phyloP scores from a whole-genome alignment of 176 grass and related monocot genomes.

The Cenchrus americanus region DNA sequence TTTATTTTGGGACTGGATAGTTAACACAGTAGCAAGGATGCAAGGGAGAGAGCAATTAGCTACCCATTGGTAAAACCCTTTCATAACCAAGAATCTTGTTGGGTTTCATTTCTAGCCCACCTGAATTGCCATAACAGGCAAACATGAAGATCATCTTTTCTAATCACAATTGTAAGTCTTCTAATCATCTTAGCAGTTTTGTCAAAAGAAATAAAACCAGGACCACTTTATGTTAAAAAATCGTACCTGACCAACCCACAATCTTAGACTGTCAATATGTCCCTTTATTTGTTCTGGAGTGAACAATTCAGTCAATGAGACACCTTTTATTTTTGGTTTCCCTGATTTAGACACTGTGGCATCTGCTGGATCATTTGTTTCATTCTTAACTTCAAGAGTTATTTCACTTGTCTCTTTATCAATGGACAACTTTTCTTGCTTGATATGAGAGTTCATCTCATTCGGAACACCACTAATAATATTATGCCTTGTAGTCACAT shows the following conservation, averaged over 20 bases:
- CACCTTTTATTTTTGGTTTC: constrained; percentile 98
- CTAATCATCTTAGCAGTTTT: constrained; percentile 2
- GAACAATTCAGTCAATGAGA: constrained; percentile 96
- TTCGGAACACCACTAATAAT: constrained; percentile 57
- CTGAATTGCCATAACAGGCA: neutral
- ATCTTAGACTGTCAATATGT: constrained; percentile 87
- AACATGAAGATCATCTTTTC: constrained; percentile 21
- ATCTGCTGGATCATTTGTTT: constrained; percentile 68
- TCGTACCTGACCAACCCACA: constrained; percentile 96
- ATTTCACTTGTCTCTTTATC: constrained; percentile 63
- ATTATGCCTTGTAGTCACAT: constrained; percentile 54
- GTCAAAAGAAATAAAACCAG: constrained; percentile 12
- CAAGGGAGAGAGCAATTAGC: neutral
- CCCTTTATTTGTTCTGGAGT: constrained; percentile 93
- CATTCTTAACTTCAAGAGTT: constrained; percentile 71
- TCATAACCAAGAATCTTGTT: constrained; percentile 5
- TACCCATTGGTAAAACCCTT: neutral
- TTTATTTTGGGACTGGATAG: neutral
- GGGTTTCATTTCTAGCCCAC: neutral
- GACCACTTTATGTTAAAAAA: constrained; percentile 8
- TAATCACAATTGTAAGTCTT: constrained; percentile 14
- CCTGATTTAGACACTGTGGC: constrained; percentile 76
- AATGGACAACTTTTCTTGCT: constrained; percentile 68
- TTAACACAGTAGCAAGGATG: neutral
- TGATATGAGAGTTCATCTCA: constrained; percentile 61